Percentiles rank a stretch among this genome's conserved stretches.
phyloP scores from a whole-genome alignment of 2,329 filamentous ascomycete genomes.

The Botrytis fragariae region DNA sequence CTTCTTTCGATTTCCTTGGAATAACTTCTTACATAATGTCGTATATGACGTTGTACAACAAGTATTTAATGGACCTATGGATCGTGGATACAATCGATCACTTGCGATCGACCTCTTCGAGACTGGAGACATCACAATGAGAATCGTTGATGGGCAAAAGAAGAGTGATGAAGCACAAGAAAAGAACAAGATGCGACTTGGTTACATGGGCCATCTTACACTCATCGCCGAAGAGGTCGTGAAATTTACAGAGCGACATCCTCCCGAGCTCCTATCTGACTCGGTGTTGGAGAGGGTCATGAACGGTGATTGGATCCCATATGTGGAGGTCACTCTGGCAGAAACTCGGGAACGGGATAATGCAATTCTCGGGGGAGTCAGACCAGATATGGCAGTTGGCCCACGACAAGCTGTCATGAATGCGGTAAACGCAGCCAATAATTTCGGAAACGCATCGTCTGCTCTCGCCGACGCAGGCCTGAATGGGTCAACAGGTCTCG shows the following conservation, averaged over 20 bases:
- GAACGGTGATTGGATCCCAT: constrained; percentile 87
- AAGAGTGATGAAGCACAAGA: constrained; percentile 83
- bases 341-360: constrained; percentile 96
- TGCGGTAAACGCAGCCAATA: constrained; percentile 54
- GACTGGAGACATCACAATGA: constrained; percentile 81
- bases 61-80: constrained; percentile 98
- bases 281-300: constrained; percentile 84
- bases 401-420: constrained; percentile 65
- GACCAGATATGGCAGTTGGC: constrained; percentile 84
- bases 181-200: constrained; percentile 83
- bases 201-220: constrained; percentile 97
- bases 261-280: constrained; percentile 81
- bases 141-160: constrained; percentile 87
- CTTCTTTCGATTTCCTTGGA: constrained; percentile 99
- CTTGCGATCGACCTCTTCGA: constrained; percentile 93
- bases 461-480: constrained; percentile 79
- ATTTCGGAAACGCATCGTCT: constrained; percentile 56
- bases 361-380: constrained; percentile 92
- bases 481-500: constrained; percentile 53
- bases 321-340: constrained; percentile 87
- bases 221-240: constrained; percentile 97
- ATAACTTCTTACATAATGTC: constrained; percentile 98
- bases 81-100: constrained; percentile 86
- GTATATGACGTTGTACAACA: constrained; percentile 99
- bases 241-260: constrained; percentile 94